Percentiles rank a stretch among this genome's conserved stretches.
Conservation (phyloP, 306 rosid genomes). For the Rubus parviflorus region DNA sequence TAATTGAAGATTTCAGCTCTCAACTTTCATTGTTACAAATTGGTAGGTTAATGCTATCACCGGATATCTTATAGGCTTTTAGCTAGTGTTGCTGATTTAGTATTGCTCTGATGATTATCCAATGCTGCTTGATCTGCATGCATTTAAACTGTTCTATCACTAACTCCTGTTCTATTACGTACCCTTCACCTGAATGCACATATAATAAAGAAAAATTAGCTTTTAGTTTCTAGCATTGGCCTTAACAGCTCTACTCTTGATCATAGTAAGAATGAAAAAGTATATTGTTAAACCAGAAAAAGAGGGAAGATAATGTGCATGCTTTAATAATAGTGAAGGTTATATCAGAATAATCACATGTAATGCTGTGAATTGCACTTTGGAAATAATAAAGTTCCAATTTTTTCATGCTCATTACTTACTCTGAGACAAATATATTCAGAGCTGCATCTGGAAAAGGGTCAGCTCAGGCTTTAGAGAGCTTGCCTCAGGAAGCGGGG, state of each 20-base stretch:
- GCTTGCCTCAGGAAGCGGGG: conserved; percentile 65
- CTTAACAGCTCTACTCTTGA: neutral
- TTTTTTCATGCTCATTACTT: conserved; percentile 13
- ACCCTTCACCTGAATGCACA: neutral
- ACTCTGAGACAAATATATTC: conserved; percentile 17
- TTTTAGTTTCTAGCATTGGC: neutral
- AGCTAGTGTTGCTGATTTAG: conserved; percentile 10
- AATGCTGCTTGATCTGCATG: neutral
- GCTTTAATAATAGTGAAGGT: neutral
- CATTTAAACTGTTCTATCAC: neutral
- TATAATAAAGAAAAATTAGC: neutral
- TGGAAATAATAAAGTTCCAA: neutral
- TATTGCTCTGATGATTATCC: conserved; percentile 17
- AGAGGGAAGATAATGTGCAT: neutral
- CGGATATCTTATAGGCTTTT: neutral
- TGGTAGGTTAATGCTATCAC: conserved; percentile 46
- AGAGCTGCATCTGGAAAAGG: conserved; percentile 87
- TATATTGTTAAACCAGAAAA: neutral
- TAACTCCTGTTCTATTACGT: neutral
- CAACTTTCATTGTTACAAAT: conserved; percentile 82
- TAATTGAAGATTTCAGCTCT: conserved; percentile 86
- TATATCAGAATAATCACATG: neutral
- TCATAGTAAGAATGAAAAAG: neutral
- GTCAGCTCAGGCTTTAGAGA: conserved; percentile 75
- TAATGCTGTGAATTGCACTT: neutral